Evolutionary conservation across 495 filamentous ascomycete species (phyloP).

Genomic region (Trichoderma asperelloides): DNA sequence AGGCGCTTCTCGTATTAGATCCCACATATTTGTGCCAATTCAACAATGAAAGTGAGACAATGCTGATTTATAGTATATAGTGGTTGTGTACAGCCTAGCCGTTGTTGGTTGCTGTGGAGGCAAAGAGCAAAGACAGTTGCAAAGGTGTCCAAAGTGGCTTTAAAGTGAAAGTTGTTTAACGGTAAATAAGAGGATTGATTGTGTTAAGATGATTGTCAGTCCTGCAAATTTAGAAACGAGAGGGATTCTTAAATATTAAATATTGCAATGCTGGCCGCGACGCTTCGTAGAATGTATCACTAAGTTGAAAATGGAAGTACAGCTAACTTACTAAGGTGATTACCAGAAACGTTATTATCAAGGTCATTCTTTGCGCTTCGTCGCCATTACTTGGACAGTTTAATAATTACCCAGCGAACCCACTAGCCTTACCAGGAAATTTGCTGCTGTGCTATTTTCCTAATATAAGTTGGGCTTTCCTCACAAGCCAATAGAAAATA

Average conservation of each 20-base stretch:
- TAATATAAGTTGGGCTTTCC: neutral
- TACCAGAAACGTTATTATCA: neutral
- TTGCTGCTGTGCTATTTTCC: neutral
- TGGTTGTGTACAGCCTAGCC: neutral
- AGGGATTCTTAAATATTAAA: no score
- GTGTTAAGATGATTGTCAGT: no score
- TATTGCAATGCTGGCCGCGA: no score
- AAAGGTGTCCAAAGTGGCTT: neutral
- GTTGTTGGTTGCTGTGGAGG: neutral
- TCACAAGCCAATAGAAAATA: neutral
- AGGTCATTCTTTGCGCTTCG: neutral
- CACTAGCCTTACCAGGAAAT: neutral
- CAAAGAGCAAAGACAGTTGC: neutral
- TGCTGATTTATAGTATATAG: neutral
- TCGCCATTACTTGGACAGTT: neutral
- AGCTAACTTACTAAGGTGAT: no score
- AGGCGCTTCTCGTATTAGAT: neutral
- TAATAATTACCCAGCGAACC: neutral
- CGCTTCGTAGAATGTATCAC: no score
- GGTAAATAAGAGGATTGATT: no score
- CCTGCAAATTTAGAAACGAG: no score
- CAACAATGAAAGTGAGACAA: neutral
- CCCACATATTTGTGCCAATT: neutral
- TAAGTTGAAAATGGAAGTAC: no score
- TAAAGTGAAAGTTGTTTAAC: no score